A percentile compares a stretch with the other conserved stretches of the same genome.
These are phyloP conservation scores for Whalleya microplaca DNA, from an alignment of 2,329 filamentous ascomycete genomes.

Conservation along the genomic window DNA sequence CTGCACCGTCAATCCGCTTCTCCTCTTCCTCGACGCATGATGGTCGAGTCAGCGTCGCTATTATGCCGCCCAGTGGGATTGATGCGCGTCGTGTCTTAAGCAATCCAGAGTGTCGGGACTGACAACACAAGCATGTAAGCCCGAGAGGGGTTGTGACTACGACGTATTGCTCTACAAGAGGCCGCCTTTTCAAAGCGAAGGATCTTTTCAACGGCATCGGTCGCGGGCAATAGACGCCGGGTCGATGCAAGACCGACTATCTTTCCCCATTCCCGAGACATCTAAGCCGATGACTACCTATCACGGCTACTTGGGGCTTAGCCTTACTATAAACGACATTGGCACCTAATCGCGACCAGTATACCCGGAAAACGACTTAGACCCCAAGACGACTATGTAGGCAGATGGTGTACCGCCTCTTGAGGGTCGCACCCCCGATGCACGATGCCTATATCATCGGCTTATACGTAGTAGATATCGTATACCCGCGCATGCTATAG, in stretches of 20 bases:
- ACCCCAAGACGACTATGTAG: slow-evolving; percentile 2
- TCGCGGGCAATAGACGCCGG: background rate
- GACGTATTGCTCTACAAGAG: background rate
- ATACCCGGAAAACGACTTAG: slow-evolving; percentile 11
- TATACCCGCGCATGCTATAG: background rate
- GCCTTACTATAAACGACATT: background rate
- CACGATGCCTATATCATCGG: background rate
- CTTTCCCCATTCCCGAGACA: background rate
- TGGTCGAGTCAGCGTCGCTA: slow-evolving; percentile 12
- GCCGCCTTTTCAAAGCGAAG: background rate
- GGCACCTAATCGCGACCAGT: background rate
- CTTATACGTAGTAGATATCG: background rate
- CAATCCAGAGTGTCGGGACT: slow-evolving; percentile 21
- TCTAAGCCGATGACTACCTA: background rate
- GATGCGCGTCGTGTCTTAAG: slow-evolving; percentile 21
- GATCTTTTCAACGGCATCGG: background rate
- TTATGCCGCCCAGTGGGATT: slow-evolving; percentile 12
- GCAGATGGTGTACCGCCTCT: slow-evolving; percentile 1
- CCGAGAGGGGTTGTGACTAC: background rate
- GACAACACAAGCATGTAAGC: slow-evolving; percentile 15
- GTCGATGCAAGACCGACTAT: background rate
- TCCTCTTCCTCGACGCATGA: slow-evolving; percentile 15
- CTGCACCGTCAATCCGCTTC: slow-evolving; percentile 22
- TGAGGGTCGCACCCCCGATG: slow-evolving; percentile 2
- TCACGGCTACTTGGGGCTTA: background rate